Base-by-base conservation (phyloP, 2,329 filamentous ascomycete genomes). In the Calycina herbarum region DNA sequence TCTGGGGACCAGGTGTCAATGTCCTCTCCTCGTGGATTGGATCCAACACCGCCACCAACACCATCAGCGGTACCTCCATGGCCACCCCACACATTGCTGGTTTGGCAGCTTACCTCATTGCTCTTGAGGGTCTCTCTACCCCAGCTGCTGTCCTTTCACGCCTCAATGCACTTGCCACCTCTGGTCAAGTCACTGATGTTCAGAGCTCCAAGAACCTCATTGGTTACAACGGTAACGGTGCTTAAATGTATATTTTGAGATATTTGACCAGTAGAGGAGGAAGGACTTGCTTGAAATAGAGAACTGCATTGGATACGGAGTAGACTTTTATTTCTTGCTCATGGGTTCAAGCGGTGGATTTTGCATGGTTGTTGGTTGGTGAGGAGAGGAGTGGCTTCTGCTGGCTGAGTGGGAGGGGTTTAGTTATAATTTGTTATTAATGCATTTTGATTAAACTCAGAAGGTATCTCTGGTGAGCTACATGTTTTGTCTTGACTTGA, bases 71-170 rank as follows among this genome's bases (percentile, higher is more conserved):
- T 31, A 89, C 87, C 1, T 86, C 82, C 57, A 89, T 88, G 86
- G 87, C 89, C 31, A 83, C 83, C 13, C 89, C 89, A 1, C 88
- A 91, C 74, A 82, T 91, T 63, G 83, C 86, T 59, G 89, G 89
- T 59, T 80, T 92, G 3, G 87, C 86, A 15, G 88, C 87, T 33
- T 92, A 91, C 77, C 78, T 92, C 38, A 87, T 91, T 79, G 74
- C 71, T 5, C 69, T 80, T 1, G 79, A 82, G 69, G 76, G 76
- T 1, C 74, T 79, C 66, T 73, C 63, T 51, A 77, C 75, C 5
- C 80, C 81, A 6, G 74, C 77, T 61, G 78, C 75, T 40, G 78
- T 83, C 5, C 73, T 73, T 35, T 48, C 72, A 24, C 75, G 78
- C 61, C 76, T 82, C 48, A 68, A 74, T 63, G 66, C 74, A 1